Evolutionary conservation across 352 stramenopile species (phyloP), one percentile per base, ranked within the genome.

Genomic region (Pythium diclinum): DNA sequence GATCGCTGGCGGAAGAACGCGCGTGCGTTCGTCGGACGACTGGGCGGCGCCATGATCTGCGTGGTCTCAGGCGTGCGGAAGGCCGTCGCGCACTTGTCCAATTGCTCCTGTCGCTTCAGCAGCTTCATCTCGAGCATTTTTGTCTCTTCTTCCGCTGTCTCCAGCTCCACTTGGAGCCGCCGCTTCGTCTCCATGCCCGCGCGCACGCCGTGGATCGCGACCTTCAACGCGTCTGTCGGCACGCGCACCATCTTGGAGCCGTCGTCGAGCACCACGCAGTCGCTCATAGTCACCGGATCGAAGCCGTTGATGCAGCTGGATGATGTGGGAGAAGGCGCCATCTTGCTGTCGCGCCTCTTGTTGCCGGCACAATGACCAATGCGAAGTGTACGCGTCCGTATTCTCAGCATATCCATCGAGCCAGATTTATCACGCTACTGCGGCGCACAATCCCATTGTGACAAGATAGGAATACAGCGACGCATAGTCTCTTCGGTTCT

Each of bases 71-170:
- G 66, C 0, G 69, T 57, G 1, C 77, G 77, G 16, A 74, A 74
- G 3, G 66, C 69, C 1, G 59, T 69, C 9, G 62, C 62, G 53
- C 73, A 85, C 49, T 70, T 74, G 16, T 88, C 81, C n/a, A 88
- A 51, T 56, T 88, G 78, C 3, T 84, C 71, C 30, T 87, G 75
- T 1, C 78, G 65, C 53, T 79, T 81, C 54, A 74, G 60, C 28
- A 86, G 60, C 59, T 79, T 76, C 13, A 73, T 30, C 54, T 84
- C 76, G n/a, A 82, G 67, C 34, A 59, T 63, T 32, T 72, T 77
- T 6, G 65, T 67, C 56, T 87, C 76, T 32, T 68, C 70, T 44
- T 83, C 80, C 6, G 66, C 53, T 8, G 56, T 51, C 28, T 62
- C 71, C 16, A 86, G 68, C 52, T 83, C 78, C 0, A 32, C 57